Evolutionary conservation across 257 asterid genomes (phyloP).

Genomic region (Petunia secreta): DNA sequence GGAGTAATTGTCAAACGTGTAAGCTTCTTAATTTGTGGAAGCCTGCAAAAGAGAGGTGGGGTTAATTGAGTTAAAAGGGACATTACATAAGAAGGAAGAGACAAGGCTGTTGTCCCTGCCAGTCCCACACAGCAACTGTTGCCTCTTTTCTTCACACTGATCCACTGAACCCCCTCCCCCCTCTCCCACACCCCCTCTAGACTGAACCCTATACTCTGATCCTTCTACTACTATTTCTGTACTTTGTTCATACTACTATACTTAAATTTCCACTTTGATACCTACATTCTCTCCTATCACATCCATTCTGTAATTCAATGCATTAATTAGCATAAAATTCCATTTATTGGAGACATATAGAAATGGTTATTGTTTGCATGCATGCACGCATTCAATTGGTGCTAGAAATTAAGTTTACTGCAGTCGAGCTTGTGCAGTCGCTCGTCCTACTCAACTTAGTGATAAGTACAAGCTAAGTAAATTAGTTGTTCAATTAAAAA

Average conservation of each 20-base stretch:
- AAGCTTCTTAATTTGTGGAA: constrained; percentile 9
- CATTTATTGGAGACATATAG: too few species aligned
- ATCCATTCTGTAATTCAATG: constrained; percentile 19
- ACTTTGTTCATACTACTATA: not conserved
- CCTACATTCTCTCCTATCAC: constrained; percentile 31
- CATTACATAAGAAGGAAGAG: constrained; percentile 57
- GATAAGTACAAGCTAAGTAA: not conserved
- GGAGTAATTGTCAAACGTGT: not conserved
- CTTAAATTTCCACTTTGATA: not conserved
- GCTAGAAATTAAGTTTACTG: not conserved
- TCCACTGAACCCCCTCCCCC: not conserved
- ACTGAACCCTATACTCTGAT: constrained; percentile 18
- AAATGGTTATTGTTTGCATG: not conserved
- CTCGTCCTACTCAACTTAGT: not conserved
- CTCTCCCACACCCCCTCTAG: not conserved
- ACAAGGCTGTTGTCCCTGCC: constrained; percentile 48
- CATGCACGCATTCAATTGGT: not conserved
- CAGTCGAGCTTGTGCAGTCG: not conserved
- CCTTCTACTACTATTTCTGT: constrained; percentile 19
- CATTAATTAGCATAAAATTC: constrained; percentile 15
- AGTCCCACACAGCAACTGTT: constrained; percentile 40
- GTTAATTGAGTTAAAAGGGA: constrained; percentile 43
- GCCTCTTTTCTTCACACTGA: constrained; percentile 8
- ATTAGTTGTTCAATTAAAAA: too few species aligned
- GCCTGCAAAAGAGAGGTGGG: not conserved